Percentiles rank a stretch among this genome's conserved stretches.
Conservation (phyloP, 2,329 filamentous ascomycete genomes). For the Xylariomycetidae sp. region DNA sequence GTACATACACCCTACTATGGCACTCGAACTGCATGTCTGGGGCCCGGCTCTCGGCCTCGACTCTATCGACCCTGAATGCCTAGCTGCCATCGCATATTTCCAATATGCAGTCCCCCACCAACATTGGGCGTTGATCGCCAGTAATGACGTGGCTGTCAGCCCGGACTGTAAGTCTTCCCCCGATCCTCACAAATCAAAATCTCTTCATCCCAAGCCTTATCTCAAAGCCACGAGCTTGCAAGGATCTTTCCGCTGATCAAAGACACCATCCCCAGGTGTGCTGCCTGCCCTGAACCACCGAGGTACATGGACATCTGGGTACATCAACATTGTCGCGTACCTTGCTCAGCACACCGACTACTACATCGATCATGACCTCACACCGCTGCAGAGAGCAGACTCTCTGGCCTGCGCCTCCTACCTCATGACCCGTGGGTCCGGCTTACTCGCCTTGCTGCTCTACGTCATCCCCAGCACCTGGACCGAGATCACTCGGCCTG, state of each 20-base stretch:
- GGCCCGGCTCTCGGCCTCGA: conserved; percentile 83
- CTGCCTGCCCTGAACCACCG: conserved; percentile 52
- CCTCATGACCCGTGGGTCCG: conserved; percentile 67
- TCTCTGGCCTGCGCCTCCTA: conserved; percentile 58
- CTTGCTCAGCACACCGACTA: conserved; percentile 33
- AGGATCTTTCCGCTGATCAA: conserved; percentile 18
- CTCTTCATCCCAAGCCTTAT: conserved; percentile 10
- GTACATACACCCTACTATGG: conserved; percentile 20
- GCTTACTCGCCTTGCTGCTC: conserved; percentile 78
- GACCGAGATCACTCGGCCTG: conserved; percentile 67
- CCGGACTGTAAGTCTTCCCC: conserved; percentile 57
- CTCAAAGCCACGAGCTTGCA: not conserved
- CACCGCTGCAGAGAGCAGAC: conserved; percentile 40
- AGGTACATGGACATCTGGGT: conserved; percentile 54
- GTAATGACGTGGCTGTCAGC: conserved; percentile 66
- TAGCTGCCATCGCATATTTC: conserved; percentile 77
- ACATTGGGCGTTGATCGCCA: conserved; percentile 66
- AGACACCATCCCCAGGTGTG: conserved; percentile 34
- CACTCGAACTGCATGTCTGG: conserved; percentile 81
- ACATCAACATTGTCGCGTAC: conserved; percentile 55
- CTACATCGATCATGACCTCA: conserved; percentile 37
- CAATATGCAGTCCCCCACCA: conserved; percentile 54
- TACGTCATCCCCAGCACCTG: conserved; percentile 92
- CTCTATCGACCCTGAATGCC: conserved; percentile 87
- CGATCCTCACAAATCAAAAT: conserved; percentile 11